Evolutionary conservation across 2,329 filamentous ascomycete genomes (phyloP).

Genomic region (Colletotrichum tropicicola): DNA sequence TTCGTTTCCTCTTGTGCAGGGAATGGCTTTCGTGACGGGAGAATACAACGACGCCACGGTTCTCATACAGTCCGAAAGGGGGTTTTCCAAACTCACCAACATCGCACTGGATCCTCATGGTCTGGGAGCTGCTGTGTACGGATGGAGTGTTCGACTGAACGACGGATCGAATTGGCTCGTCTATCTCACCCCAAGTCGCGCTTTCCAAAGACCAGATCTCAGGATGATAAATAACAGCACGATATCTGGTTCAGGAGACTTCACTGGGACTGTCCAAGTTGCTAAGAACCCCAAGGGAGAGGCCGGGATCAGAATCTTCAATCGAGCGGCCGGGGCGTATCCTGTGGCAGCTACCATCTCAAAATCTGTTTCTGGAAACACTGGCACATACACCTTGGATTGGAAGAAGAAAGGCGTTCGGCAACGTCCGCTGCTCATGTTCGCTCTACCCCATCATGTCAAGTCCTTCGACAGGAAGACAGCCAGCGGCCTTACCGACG

Average conservation of each 20-base stretch:
- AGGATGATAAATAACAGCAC: not conserved
- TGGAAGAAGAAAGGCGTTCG: constrained; percentile 72
- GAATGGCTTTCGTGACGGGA: constrained; percentile 81
- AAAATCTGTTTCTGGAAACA: constrained; percentile 61
- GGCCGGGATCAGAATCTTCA: constrained; percentile 68
- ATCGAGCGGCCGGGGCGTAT: constrained; percentile 75
- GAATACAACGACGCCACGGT: constrained; percentile 73
- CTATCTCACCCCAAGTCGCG: constrained; percentile 57
- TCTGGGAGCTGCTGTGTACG: constrained; percentile 64
- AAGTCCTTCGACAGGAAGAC: constrained; percentile 69
- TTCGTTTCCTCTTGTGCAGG: constrained; percentile 79
- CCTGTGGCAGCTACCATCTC: constrained; percentile 66
- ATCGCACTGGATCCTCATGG: constrained; percentile 1
- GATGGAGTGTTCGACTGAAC: constrained; percentile 36
- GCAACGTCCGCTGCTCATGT: constrained; percentile 72
- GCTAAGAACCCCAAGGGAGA: constrained; percentile 69
- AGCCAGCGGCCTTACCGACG: constrained; percentile 53
- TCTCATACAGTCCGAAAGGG: constrained; percentile 71
- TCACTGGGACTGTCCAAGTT: constrained; percentile 81
- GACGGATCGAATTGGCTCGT: constrained; percentile 15
- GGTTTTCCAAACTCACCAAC: constrained; percentile 69
- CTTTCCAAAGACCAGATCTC: constrained; percentile 56
- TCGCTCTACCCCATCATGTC: constrained; percentile 80
- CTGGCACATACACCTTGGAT: constrained; percentile 72
- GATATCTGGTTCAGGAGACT: constrained; percentile 42